Conservation (phyloP, 148 eudicot species). For the Fagopyrum esculentum region DNA sequence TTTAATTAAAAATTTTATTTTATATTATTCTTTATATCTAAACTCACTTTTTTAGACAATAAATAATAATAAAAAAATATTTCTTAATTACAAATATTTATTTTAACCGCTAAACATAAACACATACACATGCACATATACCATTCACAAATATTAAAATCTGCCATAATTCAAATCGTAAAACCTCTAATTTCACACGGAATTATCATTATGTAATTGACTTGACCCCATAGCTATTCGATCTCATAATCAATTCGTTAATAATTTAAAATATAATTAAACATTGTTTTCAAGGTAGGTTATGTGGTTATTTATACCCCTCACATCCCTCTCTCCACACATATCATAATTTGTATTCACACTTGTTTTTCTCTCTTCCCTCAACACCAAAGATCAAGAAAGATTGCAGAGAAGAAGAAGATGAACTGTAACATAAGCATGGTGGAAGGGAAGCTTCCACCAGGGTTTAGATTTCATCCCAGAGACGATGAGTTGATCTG, state of each 20-base stretch:
- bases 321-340: neutral
- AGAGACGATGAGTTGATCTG: constrained; percentile 82
- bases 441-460: constrained; percentile 79
- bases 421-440: constrained; percentile 61
- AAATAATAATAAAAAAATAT: no score
- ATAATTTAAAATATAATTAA: neutral
- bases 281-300: neutral
- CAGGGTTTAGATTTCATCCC: constrained; percentile 92
- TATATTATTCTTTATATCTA: no score
- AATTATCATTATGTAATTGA: neutral
- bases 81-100: no score
- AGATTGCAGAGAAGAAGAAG: neutral
- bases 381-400: neutral
- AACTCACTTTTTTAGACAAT: no score
- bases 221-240: neutral
- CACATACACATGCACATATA: no score
- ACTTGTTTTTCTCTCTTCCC: neutral
- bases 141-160: no score
- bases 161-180: neutral
- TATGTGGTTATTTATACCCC: constrained; percentile 8
- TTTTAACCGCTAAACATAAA: no score
- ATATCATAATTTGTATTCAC: neutral
- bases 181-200: neutral
- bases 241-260: neutral
- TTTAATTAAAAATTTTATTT: no score